Evolutionary conservation across 2,329 filamentous ascomycete species (phyloP).

Genomic region (Aspergillus floridensis): DNA sequence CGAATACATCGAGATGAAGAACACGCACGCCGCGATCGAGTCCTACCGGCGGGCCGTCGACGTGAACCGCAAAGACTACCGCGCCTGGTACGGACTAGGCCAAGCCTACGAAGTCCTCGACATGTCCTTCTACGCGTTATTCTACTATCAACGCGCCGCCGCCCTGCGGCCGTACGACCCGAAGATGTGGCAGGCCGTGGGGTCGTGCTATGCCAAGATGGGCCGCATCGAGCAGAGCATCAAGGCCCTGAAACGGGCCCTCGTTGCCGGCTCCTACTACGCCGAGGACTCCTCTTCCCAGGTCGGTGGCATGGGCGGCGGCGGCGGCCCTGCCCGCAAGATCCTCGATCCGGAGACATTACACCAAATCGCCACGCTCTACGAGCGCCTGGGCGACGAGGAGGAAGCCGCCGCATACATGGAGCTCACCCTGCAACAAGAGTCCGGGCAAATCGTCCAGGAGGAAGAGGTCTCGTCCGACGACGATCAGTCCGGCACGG

Average conservation of each 20-base stretch:
- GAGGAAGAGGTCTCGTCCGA: slow-evolving; percentile 33
- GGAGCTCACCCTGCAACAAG: slow-evolving; percentile 91
- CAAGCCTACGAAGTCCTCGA: slow-evolving; percentile 97
- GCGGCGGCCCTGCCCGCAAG: slow-evolving; percentile 32
- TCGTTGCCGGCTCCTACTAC: slow-evolving; percentile 84
- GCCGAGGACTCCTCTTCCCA: slow-evolving; percentile 39
- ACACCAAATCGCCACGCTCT: slow-evolving; percentile 83
- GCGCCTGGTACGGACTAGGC: slow-evolving; percentile 95
- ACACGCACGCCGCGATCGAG: slow-evolving; percentile 96
- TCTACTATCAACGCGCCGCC: slow-evolving; percentile 96
- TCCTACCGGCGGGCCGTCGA: slow-evolving; percentile 94
- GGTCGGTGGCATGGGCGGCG: background rate
- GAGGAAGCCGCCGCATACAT: slow-evolving; percentile 88
- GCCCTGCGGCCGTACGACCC: slow-evolving; percentile 92
- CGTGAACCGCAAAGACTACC: slow-evolving; percentile 92
- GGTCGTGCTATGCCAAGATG: slow-evolving; percentile 87
- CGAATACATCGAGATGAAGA: slow-evolving; percentile 97
- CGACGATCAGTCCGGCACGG: slow-evolving; percentile 34
- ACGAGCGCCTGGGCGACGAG: slow-evolving; percentile 74
- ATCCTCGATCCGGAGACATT: slow-evolving; percentile 87
- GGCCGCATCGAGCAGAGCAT: slow-evolving; percentile 84
- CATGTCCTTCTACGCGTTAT: slow-evolving; percentile 95
- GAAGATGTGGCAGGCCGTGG: slow-evolving; percentile 98
- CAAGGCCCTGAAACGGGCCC: slow-evolving; percentile 87
- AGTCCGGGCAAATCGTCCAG: slow-evolving; percentile 63